Conservation (phyloP, 78 protist species). For the Dictyostelium purpureum region DNA sequence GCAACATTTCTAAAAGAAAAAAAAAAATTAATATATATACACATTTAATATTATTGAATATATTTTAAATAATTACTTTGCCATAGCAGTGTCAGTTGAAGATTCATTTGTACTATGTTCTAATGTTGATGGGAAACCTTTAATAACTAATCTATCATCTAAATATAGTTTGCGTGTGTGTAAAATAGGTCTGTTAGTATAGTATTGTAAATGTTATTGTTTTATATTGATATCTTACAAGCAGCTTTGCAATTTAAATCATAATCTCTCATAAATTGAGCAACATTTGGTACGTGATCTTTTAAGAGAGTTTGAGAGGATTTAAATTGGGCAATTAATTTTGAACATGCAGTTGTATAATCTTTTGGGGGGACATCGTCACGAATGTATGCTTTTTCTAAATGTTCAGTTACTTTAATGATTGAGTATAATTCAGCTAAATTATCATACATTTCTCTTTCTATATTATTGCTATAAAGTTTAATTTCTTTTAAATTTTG, state of each 20-base stretch:
- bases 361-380: constrained; percentile 84
- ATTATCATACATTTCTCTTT: constrained; percentile 86
- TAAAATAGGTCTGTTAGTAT: not conserved
- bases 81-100: constrained; percentile 43
- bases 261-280: constrained; percentile 83
- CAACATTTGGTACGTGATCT: constrained; percentile 41
- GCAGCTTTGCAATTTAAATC: constrained; percentile 76
- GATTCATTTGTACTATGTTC: constrained; percentile 55
- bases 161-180: too few relatives aligned
- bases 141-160: constrained; percentile 60
- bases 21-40: not conserved
- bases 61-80: constrained; percentile 28
- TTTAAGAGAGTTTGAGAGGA: constrained; percentile 70
- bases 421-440: constrained; percentile 87
- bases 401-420: constrained; percentile 80
- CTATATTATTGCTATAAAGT: constrained; percentile 53
- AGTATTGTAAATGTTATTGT: not conserved
- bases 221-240: constrained; percentile 3
- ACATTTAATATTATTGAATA: not conserved
- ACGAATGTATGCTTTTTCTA: constrained; percentile 89
- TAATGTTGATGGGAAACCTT: constrained; percentile 53
- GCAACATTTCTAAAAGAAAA: constrained; percentile 75
- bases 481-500: constrained; percentile 74
- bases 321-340: constrained; percentile 89
- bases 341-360: constrained; percentile 86